phyloP scores from a whole-genome alignment of 1,284 basidiomycete species.

The Schizophyllum amplum region DNA sequence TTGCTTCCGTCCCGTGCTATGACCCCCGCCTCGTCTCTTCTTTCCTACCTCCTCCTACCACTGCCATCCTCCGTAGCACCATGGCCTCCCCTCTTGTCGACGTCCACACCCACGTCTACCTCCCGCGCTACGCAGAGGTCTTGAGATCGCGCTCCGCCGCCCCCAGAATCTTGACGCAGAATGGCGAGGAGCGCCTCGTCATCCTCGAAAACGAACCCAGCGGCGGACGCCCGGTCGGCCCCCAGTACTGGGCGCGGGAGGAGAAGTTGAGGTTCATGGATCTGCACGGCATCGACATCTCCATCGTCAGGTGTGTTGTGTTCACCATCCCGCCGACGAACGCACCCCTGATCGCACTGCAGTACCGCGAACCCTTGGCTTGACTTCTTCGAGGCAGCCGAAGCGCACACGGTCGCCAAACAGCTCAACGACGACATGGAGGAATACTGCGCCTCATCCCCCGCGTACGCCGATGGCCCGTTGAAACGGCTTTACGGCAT shows the following conservation, averaged over 20 bases:
- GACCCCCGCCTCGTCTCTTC: not conserved
- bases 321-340: not conserved
- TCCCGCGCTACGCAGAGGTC: constrained; percentile 62
- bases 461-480: constrained; percentile 26
- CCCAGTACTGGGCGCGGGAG: constrained; percentile 72
- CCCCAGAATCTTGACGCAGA: constrained; percentile 55
- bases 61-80: not conserved
- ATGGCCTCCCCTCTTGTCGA: constrained; percentile 42
- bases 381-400: constrained; percentile 67
- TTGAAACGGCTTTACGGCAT: constrained; percentile 72
- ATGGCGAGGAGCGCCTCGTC: constrained; percentile 59
- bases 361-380: constrained; percentile 85
- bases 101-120: constrained; percentile 78
- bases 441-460: constrained; percentile 62
- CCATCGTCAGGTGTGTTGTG: constrained; percentile 47
- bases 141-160: constrained; percentile 51
- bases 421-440: constrained; percentile 75
- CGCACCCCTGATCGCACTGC: not conserved
- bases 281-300: constrained; percentile 63
- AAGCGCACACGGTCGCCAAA: constrained; percentile 56
- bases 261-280: constrained; percentile 78
- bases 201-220: constrained; percentile 74
- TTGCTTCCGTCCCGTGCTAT: not conserved
- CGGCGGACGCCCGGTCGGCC: constrained; percentile 52
- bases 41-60: not conserved